Evolutionary conservation across 345 rosid species (phyloP).

Genomic region (Rhodamnia argentea): DNA sequence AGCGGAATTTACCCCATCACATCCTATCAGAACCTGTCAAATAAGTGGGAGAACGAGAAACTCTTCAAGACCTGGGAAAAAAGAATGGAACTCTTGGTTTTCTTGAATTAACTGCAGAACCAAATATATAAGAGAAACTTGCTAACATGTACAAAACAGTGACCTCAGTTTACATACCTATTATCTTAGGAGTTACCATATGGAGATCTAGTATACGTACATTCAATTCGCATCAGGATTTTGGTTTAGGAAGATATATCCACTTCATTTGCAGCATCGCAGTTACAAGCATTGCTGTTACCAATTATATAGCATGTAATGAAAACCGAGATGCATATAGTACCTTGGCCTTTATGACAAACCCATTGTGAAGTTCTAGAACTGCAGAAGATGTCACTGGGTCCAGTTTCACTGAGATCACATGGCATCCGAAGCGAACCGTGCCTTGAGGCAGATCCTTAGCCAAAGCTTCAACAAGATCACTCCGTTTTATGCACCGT

Average conservation of each 20-base stretch:
- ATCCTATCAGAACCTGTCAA: slow-evolving; percentile 34
- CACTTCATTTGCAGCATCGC: background rate
- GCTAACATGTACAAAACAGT: background rate
- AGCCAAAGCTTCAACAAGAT: background rate
- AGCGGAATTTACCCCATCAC: slow-evolving; percentile 43
- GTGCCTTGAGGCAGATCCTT: background rate
- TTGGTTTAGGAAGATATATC: background rate
- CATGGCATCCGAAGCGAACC: background rate
- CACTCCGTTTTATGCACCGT: background rate
- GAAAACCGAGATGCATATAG: background rate
- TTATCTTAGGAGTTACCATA: background rate
- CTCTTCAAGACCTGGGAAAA: background rate
- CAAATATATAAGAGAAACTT: background rate
- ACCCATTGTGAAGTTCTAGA: slow-evolving; percentile 22
- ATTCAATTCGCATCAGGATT: background rate
- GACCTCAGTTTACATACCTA: background rate
- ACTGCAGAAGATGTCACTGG: slow-evolving; percentile 12
- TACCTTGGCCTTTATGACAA: slow-evolving; percentile 33
- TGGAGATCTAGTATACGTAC: background rate
- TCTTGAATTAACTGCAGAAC: background rate
- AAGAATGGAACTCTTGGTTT: background rate
- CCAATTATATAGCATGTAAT: background rate
- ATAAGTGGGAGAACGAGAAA: background rate
- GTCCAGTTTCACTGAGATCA: slow-evolving; percentile 17
- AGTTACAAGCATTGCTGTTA: background rate